These are phyloP conservation scores for Ananas comosus DNA, from an alignment of 176 grass and related monocot species.

Conservation along the genomic window DNA sequence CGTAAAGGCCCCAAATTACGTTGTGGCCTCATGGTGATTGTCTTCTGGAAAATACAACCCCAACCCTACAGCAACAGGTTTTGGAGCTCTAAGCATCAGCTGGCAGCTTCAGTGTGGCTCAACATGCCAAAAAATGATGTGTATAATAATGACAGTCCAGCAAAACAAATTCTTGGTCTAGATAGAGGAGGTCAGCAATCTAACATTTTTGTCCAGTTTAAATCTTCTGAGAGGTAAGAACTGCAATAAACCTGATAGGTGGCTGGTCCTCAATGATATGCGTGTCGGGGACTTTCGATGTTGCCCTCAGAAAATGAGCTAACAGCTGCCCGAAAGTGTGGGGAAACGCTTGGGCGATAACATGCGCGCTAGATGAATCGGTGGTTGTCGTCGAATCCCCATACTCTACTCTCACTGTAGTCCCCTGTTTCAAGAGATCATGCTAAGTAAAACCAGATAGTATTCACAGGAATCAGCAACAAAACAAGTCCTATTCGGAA, in stretches of 20 bases:
- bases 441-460: neutral
- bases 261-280: constrained; percentile 25
- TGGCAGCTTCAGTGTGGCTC: too few species aligned
- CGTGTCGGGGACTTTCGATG: constrained; percentile 7
- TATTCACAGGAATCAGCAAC: neutral
- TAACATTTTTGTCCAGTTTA: too few species aligned
- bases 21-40: constrained; percentile 96
- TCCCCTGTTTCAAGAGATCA: constrained; percentile 30
- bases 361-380: constrained; percentile 33
- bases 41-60: constrained; percentile 84
- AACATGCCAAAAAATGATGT: too few species aligned
- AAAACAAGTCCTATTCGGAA: neutral
- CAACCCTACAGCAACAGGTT: constrained; percentile 40
- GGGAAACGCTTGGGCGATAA: constrained; percentile 37
- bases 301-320: constrained; percentile 45
- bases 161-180: too few species aligned
- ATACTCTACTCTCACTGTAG: constrained; percentile 37
- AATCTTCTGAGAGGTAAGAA: too few species aligned
- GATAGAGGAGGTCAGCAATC: too few species aligned
- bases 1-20: constrained; percentile 88
- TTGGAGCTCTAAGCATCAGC: too few species aligned
- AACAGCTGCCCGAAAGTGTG: constrained; percentile 48
- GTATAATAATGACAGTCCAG: too few species aligned
- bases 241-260: constrained; percentile 29
- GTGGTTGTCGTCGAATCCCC: constrained; percentile 41